Evolutionary conservation across 164 flowering plant genomes (phyloP).

Genomic region (Aristolochia fimbriata): DNA sequence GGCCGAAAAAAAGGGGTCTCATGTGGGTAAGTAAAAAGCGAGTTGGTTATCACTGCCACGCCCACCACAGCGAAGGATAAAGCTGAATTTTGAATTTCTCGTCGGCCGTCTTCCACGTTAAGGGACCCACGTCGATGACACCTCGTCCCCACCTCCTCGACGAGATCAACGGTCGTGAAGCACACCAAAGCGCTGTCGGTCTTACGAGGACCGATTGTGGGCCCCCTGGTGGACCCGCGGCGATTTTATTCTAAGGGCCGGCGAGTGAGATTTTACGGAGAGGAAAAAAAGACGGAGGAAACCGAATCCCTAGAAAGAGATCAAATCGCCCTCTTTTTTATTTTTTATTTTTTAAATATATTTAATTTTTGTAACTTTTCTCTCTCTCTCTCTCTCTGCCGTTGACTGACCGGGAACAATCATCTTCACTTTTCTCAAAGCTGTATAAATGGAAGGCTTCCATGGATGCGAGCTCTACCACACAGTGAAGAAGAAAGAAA

Average conservation of each 20-base stretch:
- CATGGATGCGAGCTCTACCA: neutral
- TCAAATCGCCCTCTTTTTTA: slow-evolving; percentile 6
- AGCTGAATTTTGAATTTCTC: slow-evolving; percentile 2
- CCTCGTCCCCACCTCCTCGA: no score
- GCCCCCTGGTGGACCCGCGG: no score
- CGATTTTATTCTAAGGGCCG: no score
- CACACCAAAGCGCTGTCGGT: no score
- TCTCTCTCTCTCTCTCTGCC: slow-evolving; percentile 14
- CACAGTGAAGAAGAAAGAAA: neutral
- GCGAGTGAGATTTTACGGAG: no score
- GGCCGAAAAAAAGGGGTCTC: neutral
- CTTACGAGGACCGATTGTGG: no score
- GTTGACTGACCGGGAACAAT: slow-evolving; percentile 32
- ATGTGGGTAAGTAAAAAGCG: neutral
- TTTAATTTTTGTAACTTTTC: neutral
- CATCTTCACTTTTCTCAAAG: slow-evolving; percentile 10
- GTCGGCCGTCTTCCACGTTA: no score
- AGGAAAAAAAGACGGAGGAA: no score
- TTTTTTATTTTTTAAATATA: neutral
- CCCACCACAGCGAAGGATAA: neutral
- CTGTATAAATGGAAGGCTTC: neutral
- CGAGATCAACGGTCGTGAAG: no score
- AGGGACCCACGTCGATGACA: no score
- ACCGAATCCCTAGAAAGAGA: slow-evolving; percentile 41
- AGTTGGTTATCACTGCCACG: no score